Base-by-base conservation (phyloP, 352 stramenopile genomes). In the Aphanomyces cochlioides region DNA sequence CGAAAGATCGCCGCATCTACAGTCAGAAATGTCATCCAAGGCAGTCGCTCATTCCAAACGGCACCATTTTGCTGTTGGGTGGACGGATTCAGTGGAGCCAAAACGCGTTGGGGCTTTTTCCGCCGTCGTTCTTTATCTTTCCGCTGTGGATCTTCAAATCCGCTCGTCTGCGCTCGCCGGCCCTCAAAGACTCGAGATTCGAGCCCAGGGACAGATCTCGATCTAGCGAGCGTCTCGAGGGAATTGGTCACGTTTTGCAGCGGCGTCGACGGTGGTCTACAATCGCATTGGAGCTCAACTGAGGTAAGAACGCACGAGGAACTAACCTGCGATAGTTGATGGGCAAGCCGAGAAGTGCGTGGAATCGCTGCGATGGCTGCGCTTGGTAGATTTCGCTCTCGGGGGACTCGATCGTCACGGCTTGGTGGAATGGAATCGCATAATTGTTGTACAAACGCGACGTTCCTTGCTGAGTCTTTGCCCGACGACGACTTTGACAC, bases 361-460 rank as follows among this genome's bases (percentile, higher is more conserved):
- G 59, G 43, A 67, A 67, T 36, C 38, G 21, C 3, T 67, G 41
- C 39, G 59, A 67, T 5, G 59, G 59, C 59, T 67, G 59, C 21
- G 41, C 59, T 19, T 40, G 19, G 59, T 67, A 67, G 3, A 67
- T 28, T 56, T 67, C 59, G 21, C n/a, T 19, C 59, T 48, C 43
- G 10, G 59, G 59, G 10, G 59, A 45, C 19, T 48, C 28, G n/a
- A 56, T 10, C 19, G 40, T 45, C 7, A 66, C 12, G 3, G 58
- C 58, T 5, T 50, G 8, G 19, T 41, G 12, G 21, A 67, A 67
- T 12, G 59, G 41, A 15, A 67, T 17, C 21, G 59, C 21, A 34
- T 67, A 67, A 4, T 67, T 41, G 3, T 17, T 54, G 7, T 54
- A 38, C 7, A 50, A 10, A 1, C 0, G 34, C 36, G 8, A 19